Percentiles rank a stretch among this genome's conserved stretches.
Evolutionary conservation across 108 stramenopile species (phyloP).

Genomic region (Seminavis robusta): DNA sequence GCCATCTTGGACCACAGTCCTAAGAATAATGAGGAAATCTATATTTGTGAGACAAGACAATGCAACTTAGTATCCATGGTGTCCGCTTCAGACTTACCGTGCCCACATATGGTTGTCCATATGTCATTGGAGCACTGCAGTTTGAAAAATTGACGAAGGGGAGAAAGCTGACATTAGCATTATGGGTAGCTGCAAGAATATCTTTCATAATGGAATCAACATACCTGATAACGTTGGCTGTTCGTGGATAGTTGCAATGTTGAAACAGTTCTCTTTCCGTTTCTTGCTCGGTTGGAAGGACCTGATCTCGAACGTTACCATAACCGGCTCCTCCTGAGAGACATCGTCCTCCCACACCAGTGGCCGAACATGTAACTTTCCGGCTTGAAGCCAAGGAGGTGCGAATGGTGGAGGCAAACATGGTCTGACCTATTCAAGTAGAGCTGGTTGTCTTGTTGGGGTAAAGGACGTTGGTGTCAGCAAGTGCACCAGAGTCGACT

Average conservation of each 20-base stretch:
- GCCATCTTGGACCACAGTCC: slow-evolving; percentile 71
- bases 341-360: too few relatives aligned
- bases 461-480: too few relatives aligned
- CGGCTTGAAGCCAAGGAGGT: too few relatives aligned
- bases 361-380: too few relatives aligned
- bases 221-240: slow-evolving; percentile 38
- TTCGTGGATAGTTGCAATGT: slow-evolving; percentile 33
- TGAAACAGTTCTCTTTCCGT: slow-evolving; percentile 23
- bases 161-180: slow-evolving; percentile 1
- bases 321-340: slow-evolving; percentile 19
- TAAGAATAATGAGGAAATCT: slow-evolving; percentile 3
- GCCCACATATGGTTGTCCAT: slow-evolving; percentile 87
- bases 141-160: background rate
- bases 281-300: background rate
- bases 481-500: too few relatives aligned
- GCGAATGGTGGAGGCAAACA: too few relatives aligned
- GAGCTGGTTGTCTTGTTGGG: too few relatives aligned
- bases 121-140: slow-evolving; percentile 83
- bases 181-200: background rate
- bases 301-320: slow-evolving; percentile 13
- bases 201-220: background rate
- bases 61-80: too few relatives aligned
- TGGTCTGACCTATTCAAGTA: too few relatives aligned
- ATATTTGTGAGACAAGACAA: too few relatives aligned
- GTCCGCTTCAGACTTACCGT: slow-evolving; percentile 50